Evolutionary conservation across 2,329 filamentous ascomycete species (phyloP), one percentile per base, ranked within the genome.

Genomic region (Whalleya microplaca): DNA sequence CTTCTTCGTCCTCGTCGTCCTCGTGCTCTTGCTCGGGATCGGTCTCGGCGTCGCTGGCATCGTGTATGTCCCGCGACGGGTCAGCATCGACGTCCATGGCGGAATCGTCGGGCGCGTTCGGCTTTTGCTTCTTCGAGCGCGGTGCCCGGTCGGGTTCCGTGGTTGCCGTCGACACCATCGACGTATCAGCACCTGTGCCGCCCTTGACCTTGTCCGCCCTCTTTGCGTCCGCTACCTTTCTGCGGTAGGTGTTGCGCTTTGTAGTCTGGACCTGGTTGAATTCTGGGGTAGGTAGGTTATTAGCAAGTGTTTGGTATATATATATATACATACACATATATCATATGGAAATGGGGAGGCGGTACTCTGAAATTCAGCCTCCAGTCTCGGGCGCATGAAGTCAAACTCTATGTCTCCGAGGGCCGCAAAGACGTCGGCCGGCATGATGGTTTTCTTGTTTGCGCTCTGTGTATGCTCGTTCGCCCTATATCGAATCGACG

Each of bases 361-460:
- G 86, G 46, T 71, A 91, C 89, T 92, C 42, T 84, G 83, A 70
- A 92, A 88, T 73, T 94, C 91, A 5, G 85, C 87, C 72, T 94
- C 88, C 29, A 94, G 77, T 32, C 85, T 80, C 53, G 78, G 78
- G 14, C 84, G 83, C 53, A 91, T 78, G 70, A 93, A 92, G n/a
- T 80, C 80, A 47, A 91, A 91, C 71, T 94, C 91, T 45, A 87
- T 83, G 40, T 91, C 87, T n/a, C 89, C 85, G 45, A 95, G 80
- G 0, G 90, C 90, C 48, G 86, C 85, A 68, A 93, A 86, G 41
- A 95, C 89, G 69, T 94, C 90, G 41, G 82, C 80, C 0, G 90
- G 89, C 66, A 85, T 82, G 65, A 95, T 89, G 0, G 90, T 94
- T 77, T 93, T 93, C 71, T 92, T 90, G 70, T 83, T 84, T n/a